phyloP scores from a whole-genome alignment of 768 basidiomycete genomes.

The Phylloporus arenicola region DNA sequence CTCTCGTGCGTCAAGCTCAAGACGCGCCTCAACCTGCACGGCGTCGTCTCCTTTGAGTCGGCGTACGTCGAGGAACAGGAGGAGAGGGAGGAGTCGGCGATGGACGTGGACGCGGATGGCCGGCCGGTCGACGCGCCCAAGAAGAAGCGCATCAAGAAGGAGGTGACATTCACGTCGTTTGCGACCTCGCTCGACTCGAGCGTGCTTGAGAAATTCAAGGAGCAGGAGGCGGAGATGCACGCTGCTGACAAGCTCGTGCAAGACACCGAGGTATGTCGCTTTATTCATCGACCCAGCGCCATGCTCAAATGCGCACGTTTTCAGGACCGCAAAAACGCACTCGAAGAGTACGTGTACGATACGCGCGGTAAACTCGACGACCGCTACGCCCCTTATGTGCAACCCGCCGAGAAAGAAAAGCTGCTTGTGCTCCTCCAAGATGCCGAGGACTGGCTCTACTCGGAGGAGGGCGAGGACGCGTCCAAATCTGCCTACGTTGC shows the following conservation, averaged over 20 bases:
- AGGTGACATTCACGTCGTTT: constrained; percentile 66
- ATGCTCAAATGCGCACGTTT: not conserved
- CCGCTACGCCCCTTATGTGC: constrained; percentile 72
- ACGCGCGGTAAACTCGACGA: constrained; percentile 89
- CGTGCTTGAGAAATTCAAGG: constrained; percentile 59
- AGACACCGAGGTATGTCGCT: constrained; percentile 82
- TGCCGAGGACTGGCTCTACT: constrained; percentile 96
- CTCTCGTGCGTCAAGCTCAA: constrained; percentile 84
- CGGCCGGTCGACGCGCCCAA: constrained; percentile 44
- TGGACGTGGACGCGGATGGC: constrained; percentile 60
- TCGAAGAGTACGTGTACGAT: constrained; percentile 99
- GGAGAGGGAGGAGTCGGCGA: constrained; percentile 68
- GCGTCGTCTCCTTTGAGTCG: constrained; percentile 79
- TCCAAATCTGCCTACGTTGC: constrained; percentile 90
- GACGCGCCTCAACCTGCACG: constrained; percentile 81
- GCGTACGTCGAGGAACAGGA: constrained; percentile 82
- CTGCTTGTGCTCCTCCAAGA: constrained; percentile 65
- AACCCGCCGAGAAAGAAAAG: constrained; percentile 69
- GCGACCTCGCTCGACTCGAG: constrained; percentile 60
- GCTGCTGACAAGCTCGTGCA: constrained; percentile 90
- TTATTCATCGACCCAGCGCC: constrained; percentile 9
- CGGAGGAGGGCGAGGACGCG: constrained; percentile 93
- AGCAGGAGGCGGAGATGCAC: constrained; percentile 86
- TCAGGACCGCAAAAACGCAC: constrained; percentile 95
- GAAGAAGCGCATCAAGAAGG: constrained; percentile 88